Conservation (phyloP, 805 yeast genomes). For the Kuraishia capsulata region DNA sequence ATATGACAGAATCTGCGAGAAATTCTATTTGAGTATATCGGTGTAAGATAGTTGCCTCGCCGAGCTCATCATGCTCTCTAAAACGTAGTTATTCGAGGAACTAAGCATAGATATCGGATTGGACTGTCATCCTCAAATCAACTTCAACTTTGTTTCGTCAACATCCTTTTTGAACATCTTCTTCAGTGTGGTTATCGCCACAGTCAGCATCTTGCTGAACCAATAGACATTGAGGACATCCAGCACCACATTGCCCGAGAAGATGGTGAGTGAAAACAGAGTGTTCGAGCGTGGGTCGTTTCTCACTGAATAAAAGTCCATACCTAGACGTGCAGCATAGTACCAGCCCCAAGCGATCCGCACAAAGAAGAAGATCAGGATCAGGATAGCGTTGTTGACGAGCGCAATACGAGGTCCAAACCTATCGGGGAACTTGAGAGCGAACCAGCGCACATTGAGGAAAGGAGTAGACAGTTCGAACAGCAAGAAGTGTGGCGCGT, state of each 20-base stretch:
- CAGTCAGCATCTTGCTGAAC: slow-evolving; percentile 27
- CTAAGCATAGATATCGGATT: too few relatives aligned
- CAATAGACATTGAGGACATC: slow-evolving; percentile 25
- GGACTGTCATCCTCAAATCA: slow-evolving; percentile 19
- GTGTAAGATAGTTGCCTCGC: too few relatives aligned
- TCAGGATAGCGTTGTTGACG: slow-evolving; percentile 22
- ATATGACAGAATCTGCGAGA: too few relatives aligned
- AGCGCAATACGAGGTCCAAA: slow-evolving; percentile 20
- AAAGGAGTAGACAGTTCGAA: slow-evolving; percentile 29
- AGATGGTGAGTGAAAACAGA: slow-evolving; percentile 16
- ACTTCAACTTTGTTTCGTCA: slow-evolving; percentile 19
- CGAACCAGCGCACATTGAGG: slow-evolving; percentile 26
- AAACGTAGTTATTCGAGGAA: too few relatives aligned
- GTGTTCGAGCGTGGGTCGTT: slow-evolving; percentile 18
- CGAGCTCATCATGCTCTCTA: too few relatives aligned
- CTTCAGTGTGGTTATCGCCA: slow-evolving; percentile 23
- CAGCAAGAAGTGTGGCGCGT: slow-evolving; percentile 23
- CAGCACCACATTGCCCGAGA: slow-evolving; percentile 21
- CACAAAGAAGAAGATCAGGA: slow-evolving; percentile 22
- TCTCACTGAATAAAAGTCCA: slow-evolving; percentile 17
- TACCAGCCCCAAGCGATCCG: slow-evolving; percentile 30
- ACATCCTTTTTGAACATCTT: slow-evolving; percentile 15
- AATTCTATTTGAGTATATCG: too few relatives aligned
- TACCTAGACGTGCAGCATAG: slow-evolving; percentile 17
- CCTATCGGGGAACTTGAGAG: slow-evolving; percentile 19